A percentile compares a stretch with the other conserved stretches of the same genome.
phyloP scores from a whole-genome alignment of 768 basidiomycete genomes.

The Holtermannia corniformis region DNA sequence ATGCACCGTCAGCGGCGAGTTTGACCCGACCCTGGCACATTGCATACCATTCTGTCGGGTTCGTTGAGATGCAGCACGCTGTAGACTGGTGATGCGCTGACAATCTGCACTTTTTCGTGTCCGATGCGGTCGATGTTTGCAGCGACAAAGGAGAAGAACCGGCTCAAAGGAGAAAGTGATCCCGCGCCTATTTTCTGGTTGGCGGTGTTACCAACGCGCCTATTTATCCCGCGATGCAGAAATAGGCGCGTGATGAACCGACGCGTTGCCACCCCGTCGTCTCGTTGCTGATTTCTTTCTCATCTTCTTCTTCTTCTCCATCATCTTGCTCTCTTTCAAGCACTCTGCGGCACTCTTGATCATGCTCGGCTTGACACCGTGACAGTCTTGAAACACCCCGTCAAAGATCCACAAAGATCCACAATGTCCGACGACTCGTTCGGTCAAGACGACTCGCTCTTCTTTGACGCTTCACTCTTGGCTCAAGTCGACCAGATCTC shows the following conservation, averaged over 20 bases:
- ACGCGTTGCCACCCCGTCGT: neutral
- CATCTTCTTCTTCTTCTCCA: neutral
- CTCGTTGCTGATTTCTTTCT: neutral
- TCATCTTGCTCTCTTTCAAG: neutral
- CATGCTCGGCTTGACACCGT: neutral
- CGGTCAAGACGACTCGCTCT: conserved; percentile 28
- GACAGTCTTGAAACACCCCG: neutral
- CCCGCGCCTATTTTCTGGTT: no score
- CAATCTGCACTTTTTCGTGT: no score
- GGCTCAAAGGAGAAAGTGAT: no score
- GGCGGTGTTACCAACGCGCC: neutral
- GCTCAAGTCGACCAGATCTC: conserved; percentile 29
- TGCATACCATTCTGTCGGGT: no score
- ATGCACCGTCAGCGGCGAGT: no score
- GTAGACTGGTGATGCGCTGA: no score
- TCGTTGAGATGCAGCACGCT: no score
- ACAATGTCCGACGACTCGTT: conserved; percentile 35
- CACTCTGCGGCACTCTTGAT: no score
- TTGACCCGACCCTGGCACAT: no score
- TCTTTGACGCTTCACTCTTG: conserved; percentile 29
- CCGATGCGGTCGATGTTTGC: no score
- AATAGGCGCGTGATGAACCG: neutral
- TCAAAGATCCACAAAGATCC: neutral
- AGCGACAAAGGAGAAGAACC: neutral
- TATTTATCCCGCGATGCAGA: neutral